Evolutionary conservation across 2,329 filamentous ascomycete genomes (phyloP).

Genomic region (Rachicladosporium sp.): DNA sequence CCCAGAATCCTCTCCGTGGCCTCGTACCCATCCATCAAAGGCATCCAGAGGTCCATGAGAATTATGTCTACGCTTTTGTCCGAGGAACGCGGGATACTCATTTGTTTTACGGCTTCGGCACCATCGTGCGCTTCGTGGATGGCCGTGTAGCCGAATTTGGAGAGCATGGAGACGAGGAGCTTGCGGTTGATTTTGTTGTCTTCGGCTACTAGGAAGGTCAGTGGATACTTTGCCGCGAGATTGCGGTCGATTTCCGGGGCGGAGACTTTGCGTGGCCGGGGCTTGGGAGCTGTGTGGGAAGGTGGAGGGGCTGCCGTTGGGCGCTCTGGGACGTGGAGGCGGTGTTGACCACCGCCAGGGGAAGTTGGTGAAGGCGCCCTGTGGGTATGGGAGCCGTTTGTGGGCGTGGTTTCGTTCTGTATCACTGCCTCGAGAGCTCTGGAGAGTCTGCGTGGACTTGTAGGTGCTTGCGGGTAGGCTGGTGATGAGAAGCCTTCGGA

Average conservation of each 20-base stretch:
- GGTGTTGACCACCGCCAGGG: conserved; percentile 15
- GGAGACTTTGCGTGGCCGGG: conserved; percentile 10
- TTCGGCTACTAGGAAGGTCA: conserved; percentile 58
- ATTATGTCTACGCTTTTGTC: conserved; percentile 45
- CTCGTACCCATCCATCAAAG: conserved; percentile 59
- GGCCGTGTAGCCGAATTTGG: conserved; percentile 52
- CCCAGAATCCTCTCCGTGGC: conserved; percentile 51
- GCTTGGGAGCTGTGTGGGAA: neutral
- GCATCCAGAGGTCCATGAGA: conserved; percentile 70
- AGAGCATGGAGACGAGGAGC: conserved; percentile 53
- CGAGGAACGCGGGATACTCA: conserved; percentile 25
- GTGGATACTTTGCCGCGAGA: conserved; percentile 47
- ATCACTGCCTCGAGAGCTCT: conserved; percentile 15
- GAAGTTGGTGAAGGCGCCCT: conserved; percentile 10
- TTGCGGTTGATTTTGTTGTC: conserved; percentile 62
- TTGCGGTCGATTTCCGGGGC: conserved; percentile 38
- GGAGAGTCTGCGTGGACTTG: conserved; percentile 14
- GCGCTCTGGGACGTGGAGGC: conserved; percentile 1
- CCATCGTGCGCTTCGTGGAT: conserved; percentile 57
- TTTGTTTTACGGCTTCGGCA: conserved; percentile 52
- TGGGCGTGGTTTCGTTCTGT: conserved; percentile 1
- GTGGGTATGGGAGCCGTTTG: conserved; percentile 7
- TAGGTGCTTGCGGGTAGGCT: conserved; percentile 3
- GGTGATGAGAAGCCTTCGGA: conserved; percentile 1
- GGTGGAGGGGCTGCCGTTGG: conserved; percentile 1